Base-by-base conservation (phyloP, 192 early-diverging fungal genomes). In the Backusella tuberculispora region DNA sequence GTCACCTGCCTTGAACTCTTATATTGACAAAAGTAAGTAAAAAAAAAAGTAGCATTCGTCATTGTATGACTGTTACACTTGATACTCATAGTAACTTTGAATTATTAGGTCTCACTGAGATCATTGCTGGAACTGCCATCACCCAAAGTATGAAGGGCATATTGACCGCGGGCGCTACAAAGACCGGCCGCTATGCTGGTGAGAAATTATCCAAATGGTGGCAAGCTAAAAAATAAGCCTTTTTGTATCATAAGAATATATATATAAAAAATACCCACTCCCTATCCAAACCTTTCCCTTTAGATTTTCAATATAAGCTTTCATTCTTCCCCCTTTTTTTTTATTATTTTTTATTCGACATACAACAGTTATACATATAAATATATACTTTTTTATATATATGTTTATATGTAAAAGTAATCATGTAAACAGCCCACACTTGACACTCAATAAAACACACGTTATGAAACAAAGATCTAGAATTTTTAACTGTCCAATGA, bases 61-160 rank as follows among this genome's bases (percentile, higher is more conserved):
- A 40, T 63, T 26, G 29, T 34, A 34, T 34, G 2, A 2, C 69
- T 38, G 9, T 71, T 7, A 24, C 66, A 71, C 79, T 10, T 72
- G 47, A 63, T 77, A 76, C 53, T 79, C 80, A 1, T 74, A 83
- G 5, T 76, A 80, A 5, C 71, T 80, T 5, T 40, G n/a, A 38
- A 53, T 48, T 53, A 48, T n/a, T 48, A 78, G 77, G 70, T n/a
- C 46, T 81, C 1, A 74, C 48, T 10, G 63, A 78, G 0, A 77
- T 71, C 17, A 86, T 86, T 71, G 79, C 71, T n/a, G 75, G 88
- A 12, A 93, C 97, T 0, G 95, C 96, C 6, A 74, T 99, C 21
- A 90, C 92, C 1, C 98, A 99, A 83, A 93, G 95, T 34, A 69
- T 91, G 69, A 99, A 99, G 83, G 98, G 98, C 1, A 81, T 98